These are phyloP conservation scores for Apostasia ramifera DNA, from an alignment of 106 monocot species.

Conservation along the genomic window DNA sequence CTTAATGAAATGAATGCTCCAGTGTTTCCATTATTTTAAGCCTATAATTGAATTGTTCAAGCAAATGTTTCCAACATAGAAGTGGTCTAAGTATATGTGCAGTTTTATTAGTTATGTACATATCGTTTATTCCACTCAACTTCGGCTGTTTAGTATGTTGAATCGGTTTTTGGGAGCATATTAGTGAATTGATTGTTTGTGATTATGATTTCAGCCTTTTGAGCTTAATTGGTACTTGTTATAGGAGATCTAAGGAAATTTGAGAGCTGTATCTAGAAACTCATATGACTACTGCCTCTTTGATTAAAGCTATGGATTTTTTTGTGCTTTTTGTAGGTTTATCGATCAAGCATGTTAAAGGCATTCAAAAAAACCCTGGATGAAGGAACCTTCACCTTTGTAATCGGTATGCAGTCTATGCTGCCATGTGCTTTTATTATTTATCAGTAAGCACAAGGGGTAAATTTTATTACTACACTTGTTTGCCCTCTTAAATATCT, in stretches of 20 bases:
- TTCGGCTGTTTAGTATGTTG: neutral
- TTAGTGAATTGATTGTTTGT: too few species aligned
- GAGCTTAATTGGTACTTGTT: neutral
- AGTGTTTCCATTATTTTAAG: neutral
- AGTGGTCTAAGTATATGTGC: neutral
- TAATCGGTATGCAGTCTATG: constrained; percentile 73
- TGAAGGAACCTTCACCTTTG: constrained; percentile 82
- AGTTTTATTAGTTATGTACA: neutral
- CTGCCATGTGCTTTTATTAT: neutral
- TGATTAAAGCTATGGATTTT: neutral
- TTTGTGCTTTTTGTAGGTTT: constrained; percentile 37
- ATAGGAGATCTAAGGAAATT: neutral
- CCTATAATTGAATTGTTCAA: neutral
- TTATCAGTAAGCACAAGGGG: constrained; percentile 1
- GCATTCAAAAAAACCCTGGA: constrained; percentile 97
- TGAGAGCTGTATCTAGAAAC: too few species aligned
- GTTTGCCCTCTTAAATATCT: too few species aligned
- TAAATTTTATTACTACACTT: neutral
- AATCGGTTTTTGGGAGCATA: neutral
- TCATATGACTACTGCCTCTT: too few species aligned
- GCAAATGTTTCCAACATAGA: neutral
- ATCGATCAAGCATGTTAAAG: constrained; percentile 91
- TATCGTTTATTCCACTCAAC: neutral
- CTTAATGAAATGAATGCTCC: too few species aligned
- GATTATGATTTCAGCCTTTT: neutral